Evolutionary conservation across 202 grass and related monocot genomes (phyloP).

Genomic region (Panicum hallii): DNA sequence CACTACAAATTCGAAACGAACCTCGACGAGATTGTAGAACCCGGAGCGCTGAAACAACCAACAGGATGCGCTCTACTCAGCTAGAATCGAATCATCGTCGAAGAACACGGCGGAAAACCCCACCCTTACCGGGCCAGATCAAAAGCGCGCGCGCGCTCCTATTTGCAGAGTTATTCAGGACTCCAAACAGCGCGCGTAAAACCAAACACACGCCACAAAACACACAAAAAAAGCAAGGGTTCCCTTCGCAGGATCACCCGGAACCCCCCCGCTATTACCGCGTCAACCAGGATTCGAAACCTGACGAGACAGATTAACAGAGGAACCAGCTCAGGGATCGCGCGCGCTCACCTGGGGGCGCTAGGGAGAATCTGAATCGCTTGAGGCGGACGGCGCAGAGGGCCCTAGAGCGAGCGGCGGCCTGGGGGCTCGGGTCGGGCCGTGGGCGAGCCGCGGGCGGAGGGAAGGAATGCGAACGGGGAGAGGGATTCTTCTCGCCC

Average conservation of each 20-base stretch:
- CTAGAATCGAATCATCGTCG: not conserved
- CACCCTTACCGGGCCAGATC: not conserved
- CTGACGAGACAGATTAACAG: not conserved
- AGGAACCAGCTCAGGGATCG: not conserved
- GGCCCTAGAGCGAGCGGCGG: not conserved
- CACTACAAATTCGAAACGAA: not conserved
- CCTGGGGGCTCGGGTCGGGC: not conserved
- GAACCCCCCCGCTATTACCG: not conserved
- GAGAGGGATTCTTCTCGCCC: constrained; percentile 9
- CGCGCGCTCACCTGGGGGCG: constrained; percentile 36
- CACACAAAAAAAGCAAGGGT: not conserved
- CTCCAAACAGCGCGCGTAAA: not conserved
- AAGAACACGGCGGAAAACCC: not conserved
- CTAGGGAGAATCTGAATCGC: constrained; percentile 34
- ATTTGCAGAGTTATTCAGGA: not conserved
- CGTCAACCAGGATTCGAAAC: constrained; percentile 15
- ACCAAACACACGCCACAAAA: not conserved
- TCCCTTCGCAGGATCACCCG: not conserved
- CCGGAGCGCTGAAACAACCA: not conserved
- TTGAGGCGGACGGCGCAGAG: not conserved
- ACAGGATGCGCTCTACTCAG: not conserved
- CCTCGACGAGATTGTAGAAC: not conserved
- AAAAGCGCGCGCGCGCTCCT: not conserved
- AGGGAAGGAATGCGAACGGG: constrained; percentile 28
- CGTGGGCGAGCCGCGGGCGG: constrained; percentile 11